Conservation (phyloP, 805 yeast genomes). For the Metschnikowia shivogae region DNA sequence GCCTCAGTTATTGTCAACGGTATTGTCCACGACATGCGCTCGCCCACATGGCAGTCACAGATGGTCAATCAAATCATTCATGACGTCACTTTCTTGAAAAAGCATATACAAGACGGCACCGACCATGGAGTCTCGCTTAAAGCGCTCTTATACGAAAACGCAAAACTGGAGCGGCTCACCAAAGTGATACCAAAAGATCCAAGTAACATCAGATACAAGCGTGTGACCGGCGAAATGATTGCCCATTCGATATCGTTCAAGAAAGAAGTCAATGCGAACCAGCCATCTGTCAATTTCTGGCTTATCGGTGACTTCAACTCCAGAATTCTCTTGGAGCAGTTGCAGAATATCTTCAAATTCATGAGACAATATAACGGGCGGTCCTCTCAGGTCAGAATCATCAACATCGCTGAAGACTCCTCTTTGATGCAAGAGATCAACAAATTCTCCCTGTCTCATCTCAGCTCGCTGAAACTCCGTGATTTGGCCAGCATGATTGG, state of each 20-base stretch:
- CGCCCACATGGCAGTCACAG: conserved; percentile 50
- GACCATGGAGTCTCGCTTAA: conserved; percentile 29
- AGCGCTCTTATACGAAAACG: conserved; percentile 40
- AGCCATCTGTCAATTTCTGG: conserved; percentile 50
- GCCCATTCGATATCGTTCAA: conserved; percentile 21
- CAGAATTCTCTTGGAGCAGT: conserved; percentile 37
- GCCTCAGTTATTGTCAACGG: conserved; percentile 73
- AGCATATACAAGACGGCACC: conserved; percentile 22
- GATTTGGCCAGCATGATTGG: conserved; percentile 31
- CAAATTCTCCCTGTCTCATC: conserved; percentile 14
- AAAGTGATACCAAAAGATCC: conserved; percentile 33
- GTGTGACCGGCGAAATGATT: conserved; percentile 24
- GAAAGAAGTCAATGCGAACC: conserved; percentile 11
- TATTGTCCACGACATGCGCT: conserved; percentile 48
- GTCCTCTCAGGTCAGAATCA: conserved; percentile 36
- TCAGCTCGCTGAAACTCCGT: conserved; percentile 45
- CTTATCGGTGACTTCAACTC: conserved; percentile 55
- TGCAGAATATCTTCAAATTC: conserved; percentile 32
- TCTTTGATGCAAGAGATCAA: conserved; percentile 4
- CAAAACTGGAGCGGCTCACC: conserved; percentile 44
- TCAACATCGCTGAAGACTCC: conserved; percentile 21
- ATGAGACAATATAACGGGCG: conserved; percentile 18
- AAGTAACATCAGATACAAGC: conserved; percentile 29
- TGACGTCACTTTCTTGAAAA: conserved; percentile 45
- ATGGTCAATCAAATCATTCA: conserved; percentile 49